Percentiles rank a stretch among this genome's conserved stretches.
Conservation (phyloP, 495 filamentous ascomycete species). For the Astrothelium subdiscretum region DNA sequence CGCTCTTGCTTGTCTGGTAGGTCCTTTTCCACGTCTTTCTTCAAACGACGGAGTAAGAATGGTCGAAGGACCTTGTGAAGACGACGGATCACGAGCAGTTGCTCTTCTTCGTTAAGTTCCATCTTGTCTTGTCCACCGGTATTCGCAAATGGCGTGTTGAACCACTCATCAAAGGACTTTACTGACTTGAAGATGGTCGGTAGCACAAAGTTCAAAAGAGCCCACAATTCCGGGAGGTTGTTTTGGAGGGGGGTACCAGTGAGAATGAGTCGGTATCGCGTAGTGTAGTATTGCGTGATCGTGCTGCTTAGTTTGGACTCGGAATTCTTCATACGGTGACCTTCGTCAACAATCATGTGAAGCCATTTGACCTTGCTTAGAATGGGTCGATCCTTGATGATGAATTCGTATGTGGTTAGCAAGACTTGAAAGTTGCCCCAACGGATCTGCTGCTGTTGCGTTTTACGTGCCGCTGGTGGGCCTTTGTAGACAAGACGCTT, state of each 20-base stretch:
- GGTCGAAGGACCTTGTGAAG: constrained; percentile 95
- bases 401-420: constrained; percentile 96
- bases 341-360: constrained; percentile 99
- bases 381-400: constrained; percentile 94
- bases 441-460: constrained; percentile 84
- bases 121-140: constrained; percentile 97
- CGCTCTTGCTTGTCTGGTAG: constrained; percentile 96
- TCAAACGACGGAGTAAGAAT: constrained; percentile 94
- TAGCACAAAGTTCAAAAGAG: constrained; percentile 93
- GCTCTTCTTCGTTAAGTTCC: constrained; percentile 98
- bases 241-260: constrained; percentile 97
- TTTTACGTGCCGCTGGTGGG: constrained; percentile 76
- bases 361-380: constrained; percentile 97
- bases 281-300: constrained; percentile 86
- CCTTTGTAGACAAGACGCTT: constrained; percentile 90
- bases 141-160: constrained; percentile 98
- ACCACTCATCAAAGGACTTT: constrained; percentile 99
- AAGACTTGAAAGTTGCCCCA: constrained; percentile 94
- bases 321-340: constrained; percentile 99
- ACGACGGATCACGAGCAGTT: constrained; percentile 93
- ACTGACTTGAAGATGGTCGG: constrained; percentile 99
- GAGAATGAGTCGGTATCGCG: constrained; percentile 88
- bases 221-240: constrained; percentile 92
- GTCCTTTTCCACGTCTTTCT: constrained; percentile 99
- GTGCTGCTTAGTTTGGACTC: constrained; percentile 93